Percentiles rank a stretch among this genome's conserved stretches.
These are phyloP conservation scores for Tardiomyces digboiensis DNA, from an alignment of 1,139 yeast species.

Conservation along the genomic window DNA sequence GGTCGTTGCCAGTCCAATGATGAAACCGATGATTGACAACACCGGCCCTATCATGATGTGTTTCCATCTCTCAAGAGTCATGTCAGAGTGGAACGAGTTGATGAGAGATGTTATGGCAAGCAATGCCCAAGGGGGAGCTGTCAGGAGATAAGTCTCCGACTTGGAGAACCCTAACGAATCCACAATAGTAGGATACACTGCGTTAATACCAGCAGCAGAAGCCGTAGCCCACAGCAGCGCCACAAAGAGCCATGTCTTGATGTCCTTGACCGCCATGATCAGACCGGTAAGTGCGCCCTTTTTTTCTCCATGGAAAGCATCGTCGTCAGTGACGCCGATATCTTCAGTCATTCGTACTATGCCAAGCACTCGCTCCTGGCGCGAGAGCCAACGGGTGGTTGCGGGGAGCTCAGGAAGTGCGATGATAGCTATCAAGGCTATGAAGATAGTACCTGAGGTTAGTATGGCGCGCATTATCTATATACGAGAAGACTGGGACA, in stretches of 20 bases:
- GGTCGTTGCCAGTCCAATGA: conserved; percentile 32
- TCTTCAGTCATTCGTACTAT: conserved; percentile 35
- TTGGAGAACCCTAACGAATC: conserved; percentile 36
- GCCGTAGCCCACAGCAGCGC: conserved; percentile 30
- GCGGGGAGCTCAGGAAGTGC: conserved; percentile 42
- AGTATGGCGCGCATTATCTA: no score
- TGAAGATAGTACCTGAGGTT: conserved; percentile 35
- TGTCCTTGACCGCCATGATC: conserved; percentile 20
- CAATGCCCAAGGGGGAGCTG: conserved; percentile 39
- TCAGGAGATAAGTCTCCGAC: conserved; percentile 38
- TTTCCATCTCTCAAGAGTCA: conserved; percentile 20
- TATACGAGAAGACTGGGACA: no score
- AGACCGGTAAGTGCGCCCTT: neutral
- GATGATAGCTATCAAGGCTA: conserved; percentile 31
- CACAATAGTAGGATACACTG: conserved; percentile 37
- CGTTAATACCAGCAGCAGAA: conserved; percentile 38
- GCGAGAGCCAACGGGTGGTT: conserved; percentile 37
- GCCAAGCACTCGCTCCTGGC: conserved; percentile 37
- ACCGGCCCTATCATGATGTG: conserved; percentile 27
- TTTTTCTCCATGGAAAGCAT: conserved; percentile 5
- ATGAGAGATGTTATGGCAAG: conserved; percentile 33
- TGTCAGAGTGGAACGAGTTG: conserved; percentile 35
- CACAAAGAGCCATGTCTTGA: conserved; percentile 35
- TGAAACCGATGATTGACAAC: conserved; percentile 27
- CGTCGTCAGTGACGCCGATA: conserved; percentile 16